Percentiles rank a stretch among this genome's conserved stretches.
phyloP scores from a whole-genome alignment of 306 rosid species.

The Vigna radiata region DNA sequence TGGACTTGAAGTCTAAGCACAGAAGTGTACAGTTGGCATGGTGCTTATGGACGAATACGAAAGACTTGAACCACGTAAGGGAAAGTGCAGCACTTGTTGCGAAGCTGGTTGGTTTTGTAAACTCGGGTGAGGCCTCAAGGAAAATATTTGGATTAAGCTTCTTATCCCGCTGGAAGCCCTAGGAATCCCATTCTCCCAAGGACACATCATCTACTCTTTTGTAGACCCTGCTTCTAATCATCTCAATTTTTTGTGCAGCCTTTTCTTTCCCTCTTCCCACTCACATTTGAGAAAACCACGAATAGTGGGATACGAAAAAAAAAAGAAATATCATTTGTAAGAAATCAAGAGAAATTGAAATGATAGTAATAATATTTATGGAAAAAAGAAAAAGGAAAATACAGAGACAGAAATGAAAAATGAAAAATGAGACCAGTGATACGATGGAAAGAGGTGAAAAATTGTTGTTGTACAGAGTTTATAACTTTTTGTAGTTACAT shows the following conservation, averaged over 20 bases:
- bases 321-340: not conserved
- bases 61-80: constrained; percentile 61
- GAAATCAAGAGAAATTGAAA: not conserved
- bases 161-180: constrained; percentile 48
- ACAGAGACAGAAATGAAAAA: not conserved
- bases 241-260: constrained; percentile 30
- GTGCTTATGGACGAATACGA: constrained; percentile 65
- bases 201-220: too few relatives aligned
- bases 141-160: constrained; percentile 69
- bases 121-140: constrained; percentile 56
- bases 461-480: not conserved
- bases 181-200: constrained; percentile 24
- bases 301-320: not conserved
- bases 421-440: not conserved
- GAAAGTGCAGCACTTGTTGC: constrained; percentile 85
- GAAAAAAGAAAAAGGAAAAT: not conserved
- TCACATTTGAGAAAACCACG: constrained; percentile 25
- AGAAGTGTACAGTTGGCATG: constrained; percentile 76
- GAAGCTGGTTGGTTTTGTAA: constrained; percentile 68
- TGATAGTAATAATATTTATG: not conserved
- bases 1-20: constrained; percentile 64
- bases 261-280: not conserved
- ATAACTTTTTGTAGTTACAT: not conserved
- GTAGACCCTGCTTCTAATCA: not conserved
- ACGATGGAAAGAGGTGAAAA: not conserved